Percentiles rank a stretch among this genome's conserved stretches.
Evolutionary conservation across 2,329 filamentous ascomycete genomes (phyloP).

Genomic region (Phialophora tarda): DNA sequence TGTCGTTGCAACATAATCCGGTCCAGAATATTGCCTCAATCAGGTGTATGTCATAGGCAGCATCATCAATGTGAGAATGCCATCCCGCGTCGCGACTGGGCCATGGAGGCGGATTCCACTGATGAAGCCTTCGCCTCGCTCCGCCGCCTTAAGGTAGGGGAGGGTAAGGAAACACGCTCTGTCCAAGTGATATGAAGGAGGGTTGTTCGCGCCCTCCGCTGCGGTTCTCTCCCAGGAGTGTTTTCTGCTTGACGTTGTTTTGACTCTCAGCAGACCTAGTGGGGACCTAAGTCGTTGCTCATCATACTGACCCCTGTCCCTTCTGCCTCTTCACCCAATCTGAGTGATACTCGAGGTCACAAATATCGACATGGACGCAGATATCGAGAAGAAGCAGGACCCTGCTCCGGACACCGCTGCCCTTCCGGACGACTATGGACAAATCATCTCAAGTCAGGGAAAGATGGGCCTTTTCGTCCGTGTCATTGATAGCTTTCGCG

Average conservation of each 20-base stretch:
- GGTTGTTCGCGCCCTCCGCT: too few relatives aligned
- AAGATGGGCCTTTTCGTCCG: conserved; percentile 34
- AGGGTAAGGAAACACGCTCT: background rate
- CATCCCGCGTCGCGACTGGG: conserved; percentile 1
- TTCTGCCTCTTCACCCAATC: background rate
- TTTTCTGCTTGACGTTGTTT: too few relatives aligned
- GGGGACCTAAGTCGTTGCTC: background rate
- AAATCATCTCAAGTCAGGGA: conserved; percentile 12
- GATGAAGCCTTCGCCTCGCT: background rate
- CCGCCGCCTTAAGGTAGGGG: background rate
- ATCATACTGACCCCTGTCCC: background rate
- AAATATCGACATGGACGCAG: conserved; percentile 7
- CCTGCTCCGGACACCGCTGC: background rate
- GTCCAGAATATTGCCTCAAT: background rate
- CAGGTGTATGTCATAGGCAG: background rate
- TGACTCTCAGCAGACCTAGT: background rate
- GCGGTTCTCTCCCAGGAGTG: too few relatives aligned
- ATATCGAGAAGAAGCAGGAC: conserved; percentile 17
- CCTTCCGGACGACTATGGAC: conserved; percentile 8
- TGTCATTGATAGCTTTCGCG: conserved; percentile 50
- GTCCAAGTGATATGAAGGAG: too few relatives aligned
- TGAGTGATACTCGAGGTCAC: background rate
- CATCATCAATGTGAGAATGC: background rate
- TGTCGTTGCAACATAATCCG: conserved; percentile 13
- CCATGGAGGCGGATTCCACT: background rate